These are phyloP conservation scores for Penicillium occitanis DNA, from an alignment of 2,329 filamentous ascomycete genomes.

Conservation along the genomic window DNA sequence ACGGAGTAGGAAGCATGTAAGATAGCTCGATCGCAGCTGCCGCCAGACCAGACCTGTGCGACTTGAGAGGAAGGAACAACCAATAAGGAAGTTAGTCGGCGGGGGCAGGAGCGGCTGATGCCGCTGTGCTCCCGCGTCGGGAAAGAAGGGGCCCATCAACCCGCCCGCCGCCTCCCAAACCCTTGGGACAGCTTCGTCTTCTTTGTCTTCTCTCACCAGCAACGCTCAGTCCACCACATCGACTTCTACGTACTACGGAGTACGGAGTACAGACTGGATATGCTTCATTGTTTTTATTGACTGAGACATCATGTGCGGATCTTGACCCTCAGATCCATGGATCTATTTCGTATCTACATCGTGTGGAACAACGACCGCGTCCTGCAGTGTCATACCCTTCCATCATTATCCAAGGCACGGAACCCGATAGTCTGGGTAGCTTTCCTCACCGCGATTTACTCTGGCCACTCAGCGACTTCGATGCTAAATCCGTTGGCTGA, in stretches of 20 bases:
- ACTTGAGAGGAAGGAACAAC: background rate
- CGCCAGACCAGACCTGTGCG: background rate
- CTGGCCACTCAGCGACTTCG: constrained; percentile 7
- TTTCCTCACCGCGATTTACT: constrained; percentile 16
- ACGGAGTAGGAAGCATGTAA: too few species aligned
- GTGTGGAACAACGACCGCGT: background rate
- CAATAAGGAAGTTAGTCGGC: constrained; percentile 2
- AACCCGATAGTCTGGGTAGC: constrained; percentile 20
- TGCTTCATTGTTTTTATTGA: background rate
- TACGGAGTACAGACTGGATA: background rate
- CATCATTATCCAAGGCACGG: constrained; percentile 1
- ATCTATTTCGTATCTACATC: background rate
- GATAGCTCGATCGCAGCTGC: background rate
- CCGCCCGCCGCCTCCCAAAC: constrained; percentile 19
- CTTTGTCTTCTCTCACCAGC: background rate
- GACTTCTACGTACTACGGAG: background rate
- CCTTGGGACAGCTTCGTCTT: constrained; percentile 18
- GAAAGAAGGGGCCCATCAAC: constrained; percentile 12
- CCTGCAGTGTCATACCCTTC: background rate
- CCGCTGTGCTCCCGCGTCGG: constrained; percentile 12
- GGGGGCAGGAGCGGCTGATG: constrained; percentile 7
- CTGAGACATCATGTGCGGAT: background rate
- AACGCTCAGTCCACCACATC: background rate
- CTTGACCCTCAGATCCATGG: background rate
- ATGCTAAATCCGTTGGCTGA: constrained; percentile 1